phyloP scores from a whole-genome alignment of 768 basidiomycete genomes.

The Suillus brevipes region DNA sequence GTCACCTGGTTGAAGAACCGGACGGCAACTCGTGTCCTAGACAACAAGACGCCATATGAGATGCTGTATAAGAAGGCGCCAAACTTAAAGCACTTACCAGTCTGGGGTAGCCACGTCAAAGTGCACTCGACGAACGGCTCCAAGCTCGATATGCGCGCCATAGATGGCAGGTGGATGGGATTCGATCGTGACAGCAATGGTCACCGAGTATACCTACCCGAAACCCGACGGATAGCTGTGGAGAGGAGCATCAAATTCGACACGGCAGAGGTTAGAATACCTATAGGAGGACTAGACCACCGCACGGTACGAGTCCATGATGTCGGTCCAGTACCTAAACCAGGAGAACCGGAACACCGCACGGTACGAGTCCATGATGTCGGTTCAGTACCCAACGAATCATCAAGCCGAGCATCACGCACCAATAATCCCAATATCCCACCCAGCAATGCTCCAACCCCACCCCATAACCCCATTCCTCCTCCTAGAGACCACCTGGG shows the following conservation, averaged over 20 bases:
- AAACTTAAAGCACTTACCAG: constrained; percentile 11
- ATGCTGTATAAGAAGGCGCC: constrained; percentile 14
- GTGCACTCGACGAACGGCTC: constrained; percentile 12
- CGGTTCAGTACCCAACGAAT: too few relatives aligned
- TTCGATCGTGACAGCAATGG: constrained; percentile 36
- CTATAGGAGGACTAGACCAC: not conserved
- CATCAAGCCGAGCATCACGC: too few relatives aligned
- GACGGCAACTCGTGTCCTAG: constrained; percentile 26
- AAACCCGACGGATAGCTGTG: constrained; percentile 6
- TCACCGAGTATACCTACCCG: constrained; percentile 13
- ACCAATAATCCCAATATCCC: too few relatives aligned
- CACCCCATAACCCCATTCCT: too few relatives aligned
- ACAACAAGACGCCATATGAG: constrained; percentile 25
- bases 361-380: too few relatives aligned
- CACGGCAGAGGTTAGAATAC: too few relatives aligned
- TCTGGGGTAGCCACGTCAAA: not conserved
- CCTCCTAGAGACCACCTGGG: too few relatives aligned
- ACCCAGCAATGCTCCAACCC: too few relatives aligned
- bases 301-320: too few relatives aligned
- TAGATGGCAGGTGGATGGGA: constrained; percentile 36
- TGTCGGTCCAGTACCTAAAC: too few relatives aligned
- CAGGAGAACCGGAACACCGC: too few relatives aligned
- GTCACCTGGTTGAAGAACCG: constrained; percentile 37
- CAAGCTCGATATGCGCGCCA: constrained; percentile 29
- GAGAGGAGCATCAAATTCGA: constrained; percentile 16